Evolutionary conservation across 805 yeast genomes (phyloP).

Genomic region (Candida saitoana): DNA sequence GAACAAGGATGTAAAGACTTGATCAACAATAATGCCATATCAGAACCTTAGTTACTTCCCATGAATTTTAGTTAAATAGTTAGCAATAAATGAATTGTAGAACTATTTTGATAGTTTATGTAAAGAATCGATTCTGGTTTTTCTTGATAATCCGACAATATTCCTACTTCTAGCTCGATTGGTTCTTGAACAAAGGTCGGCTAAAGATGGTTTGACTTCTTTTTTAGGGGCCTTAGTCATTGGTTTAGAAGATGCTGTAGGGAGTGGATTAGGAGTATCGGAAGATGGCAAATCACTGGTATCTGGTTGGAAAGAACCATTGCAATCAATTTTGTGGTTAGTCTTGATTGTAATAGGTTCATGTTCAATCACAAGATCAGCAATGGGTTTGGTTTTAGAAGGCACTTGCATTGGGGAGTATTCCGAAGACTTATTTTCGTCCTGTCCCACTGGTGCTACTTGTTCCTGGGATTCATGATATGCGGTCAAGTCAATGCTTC

Average conservation of each 20-base stretch:
- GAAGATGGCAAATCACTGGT: background rate
- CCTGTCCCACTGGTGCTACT: background rate
- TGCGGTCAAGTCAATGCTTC: background rate
- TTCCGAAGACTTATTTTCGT: background rate
- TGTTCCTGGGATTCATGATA: background rate
- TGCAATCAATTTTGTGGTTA: background rate
- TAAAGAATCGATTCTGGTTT: conserved; percentile 20
- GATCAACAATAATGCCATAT: too few species aligned
- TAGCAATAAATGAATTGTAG: too few species aligned
- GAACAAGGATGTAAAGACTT: too few species aligned
- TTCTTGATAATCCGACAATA: conserved; percentile 26
- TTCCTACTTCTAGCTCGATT: conserved; percentile 8
- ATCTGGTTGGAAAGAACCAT: background rate
- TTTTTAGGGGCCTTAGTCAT: background rate
- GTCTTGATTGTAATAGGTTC: background rate
- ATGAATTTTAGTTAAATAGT: too few species aligned
- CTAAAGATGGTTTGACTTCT: conserved; percentile 10
- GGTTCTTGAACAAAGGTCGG: conserved; percentile 14
- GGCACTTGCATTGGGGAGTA: background rate
- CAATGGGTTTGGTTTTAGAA: background rate
- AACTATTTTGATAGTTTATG: conserved; percentile 14
- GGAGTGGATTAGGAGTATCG: background rate
- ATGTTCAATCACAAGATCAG: background rate
- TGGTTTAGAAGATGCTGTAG: background rate
- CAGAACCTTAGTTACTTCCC: too few species aligned